Conservation (phyloP, 352 stramenopile species). For the Phytopythium aichiense region DNA sequence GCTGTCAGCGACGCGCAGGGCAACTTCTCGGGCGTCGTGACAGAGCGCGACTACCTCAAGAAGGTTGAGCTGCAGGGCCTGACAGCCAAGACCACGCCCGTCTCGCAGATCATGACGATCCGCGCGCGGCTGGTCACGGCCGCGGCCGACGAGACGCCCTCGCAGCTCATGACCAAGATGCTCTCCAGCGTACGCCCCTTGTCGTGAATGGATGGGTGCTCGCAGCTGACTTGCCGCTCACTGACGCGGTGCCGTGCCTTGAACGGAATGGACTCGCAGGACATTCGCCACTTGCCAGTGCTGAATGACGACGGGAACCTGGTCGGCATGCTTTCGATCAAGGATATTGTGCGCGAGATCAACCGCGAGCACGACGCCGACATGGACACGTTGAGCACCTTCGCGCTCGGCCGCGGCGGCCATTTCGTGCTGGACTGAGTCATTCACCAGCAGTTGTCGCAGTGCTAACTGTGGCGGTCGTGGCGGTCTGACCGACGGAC, state of each 20-base stretch:
- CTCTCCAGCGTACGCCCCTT: conserved; percentile 75
- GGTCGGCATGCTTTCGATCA: conserved; percentile 94
- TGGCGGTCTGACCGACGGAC: no score
- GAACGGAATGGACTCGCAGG: conserved; percentile 20
- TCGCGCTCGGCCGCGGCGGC: conserved; percentile 69
- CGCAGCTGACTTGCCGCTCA: background rate
- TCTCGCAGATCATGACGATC: conserved; percentile 95
- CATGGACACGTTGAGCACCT: conserved; percentile 76
- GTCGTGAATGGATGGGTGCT: background rate
- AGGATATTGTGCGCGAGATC: conserved; percentile 89
- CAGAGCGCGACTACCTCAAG: conserved; percentile 94
- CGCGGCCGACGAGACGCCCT: conserved; percentile 79
- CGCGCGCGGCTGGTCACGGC: conserved; percentile 89
- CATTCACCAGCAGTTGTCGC: background rate
- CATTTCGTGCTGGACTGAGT: conserved; percentile 79
- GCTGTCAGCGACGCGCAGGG: conserved; percentile 86
- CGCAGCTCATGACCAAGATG: conserved; percentile 96
- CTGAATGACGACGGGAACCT: conserved; percentile 89
- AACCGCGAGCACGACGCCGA: conserved; percentile 76
- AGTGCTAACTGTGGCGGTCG: no score
- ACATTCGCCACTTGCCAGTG: conserved; percentile 94
- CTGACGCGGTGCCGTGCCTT: background rate
- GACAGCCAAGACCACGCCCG: conserved; percentile 76
- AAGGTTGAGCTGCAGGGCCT: conserved; percentile 94
- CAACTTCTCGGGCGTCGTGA: conserved; percentile 91